Evolutionary conservation across 768 basidiomycete species (phyloP).

Genomic region (Chiua virens): DNA sequence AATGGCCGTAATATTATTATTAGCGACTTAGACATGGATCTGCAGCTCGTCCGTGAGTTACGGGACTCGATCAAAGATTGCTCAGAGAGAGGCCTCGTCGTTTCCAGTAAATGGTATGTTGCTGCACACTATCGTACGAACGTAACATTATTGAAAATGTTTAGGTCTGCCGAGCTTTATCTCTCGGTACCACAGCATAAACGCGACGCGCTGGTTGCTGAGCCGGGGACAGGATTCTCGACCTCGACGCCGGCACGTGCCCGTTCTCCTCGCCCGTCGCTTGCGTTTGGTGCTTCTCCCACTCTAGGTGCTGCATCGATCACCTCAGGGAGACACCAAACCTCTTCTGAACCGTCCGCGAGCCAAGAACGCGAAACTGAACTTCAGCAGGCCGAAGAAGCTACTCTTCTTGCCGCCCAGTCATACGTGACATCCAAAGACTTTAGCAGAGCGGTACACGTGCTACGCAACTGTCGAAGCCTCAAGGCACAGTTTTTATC

Average conservation of each 20-base stretch:
- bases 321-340: conserved; percentile 16
- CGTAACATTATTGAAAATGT: conserved; percentile 14
- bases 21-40: conserved; percentile 44
- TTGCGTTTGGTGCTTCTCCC: conserved; percentile 34
- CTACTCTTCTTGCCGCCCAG: conserved; percentile 69
- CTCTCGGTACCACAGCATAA: conserved; percentile 55
- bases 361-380: conserved; percentile 41
- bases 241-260: conserved; percentile 60
- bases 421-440: conserved; percentile 77
- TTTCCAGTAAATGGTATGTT: conserved; percentile 76
- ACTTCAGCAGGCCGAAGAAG: conserved; percentile 63
- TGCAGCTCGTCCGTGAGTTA: conserved; percentile 54
- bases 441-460: conserved; percentile 67
- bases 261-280: conserved; percentile 40
- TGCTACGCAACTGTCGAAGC: conserved; percentile 65
- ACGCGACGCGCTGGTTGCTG: conserved; percentile 34
- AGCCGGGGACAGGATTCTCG: conserved; percentile 41
- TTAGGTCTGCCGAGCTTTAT: conserved; percentile 77
- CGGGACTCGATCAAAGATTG: conserved; percentile 69
- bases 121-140: conserved; percentile 6
- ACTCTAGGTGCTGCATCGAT: conserved; percentile 32
- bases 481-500: conserved; percentile 74
- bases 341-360: conserved; percentile 17
- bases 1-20: no score
- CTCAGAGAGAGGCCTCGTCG: conserved; percentile 64